phyloP scores from a whole-genome alignment of 2,329 filamentous ascomycete genomes.

The Ophiostoma piceae region DNA sequence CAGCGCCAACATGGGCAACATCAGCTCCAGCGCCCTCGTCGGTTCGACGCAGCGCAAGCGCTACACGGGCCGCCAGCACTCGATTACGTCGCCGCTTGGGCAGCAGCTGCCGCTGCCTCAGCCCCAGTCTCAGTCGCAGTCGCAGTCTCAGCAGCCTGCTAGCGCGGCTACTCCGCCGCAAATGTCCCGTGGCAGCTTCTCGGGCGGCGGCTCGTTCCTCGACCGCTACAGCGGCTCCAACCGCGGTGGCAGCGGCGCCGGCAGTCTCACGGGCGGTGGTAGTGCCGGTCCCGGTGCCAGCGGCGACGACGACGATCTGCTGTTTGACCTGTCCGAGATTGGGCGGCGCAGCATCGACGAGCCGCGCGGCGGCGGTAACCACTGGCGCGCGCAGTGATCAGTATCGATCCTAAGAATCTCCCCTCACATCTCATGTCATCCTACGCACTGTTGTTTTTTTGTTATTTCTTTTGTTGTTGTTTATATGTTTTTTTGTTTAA shows the following conservation, averaged over 20 bases:
- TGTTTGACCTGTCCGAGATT: conserved; percentile 70
- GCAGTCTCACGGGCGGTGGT: conserved; percentile 29
- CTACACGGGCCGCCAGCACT: conserved; percentile 17
- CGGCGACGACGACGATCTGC: conserved; percentile 61
- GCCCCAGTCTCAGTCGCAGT: too few species aligned
- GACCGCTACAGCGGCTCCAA: conserved; percentile 26
- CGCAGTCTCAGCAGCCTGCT: neutral
- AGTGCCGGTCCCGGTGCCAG: conserved; percentile 32
- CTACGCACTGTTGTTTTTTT: neutral
- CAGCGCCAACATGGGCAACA: neutral
- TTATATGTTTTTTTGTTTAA: neutral
- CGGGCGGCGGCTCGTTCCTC: conserved; percentile 34
- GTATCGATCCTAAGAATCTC: neutral
- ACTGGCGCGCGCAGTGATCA: conserved; percentile 4
- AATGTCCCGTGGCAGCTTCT: conserved; percentile 44
- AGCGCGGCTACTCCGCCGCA: conserved; percentile 33
- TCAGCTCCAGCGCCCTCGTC: conserved; percentile 1
- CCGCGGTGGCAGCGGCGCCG: conserved; percentile 19
- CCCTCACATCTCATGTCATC: neutral
- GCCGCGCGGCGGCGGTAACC: conserved; percentile 29
- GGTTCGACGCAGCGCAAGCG: conserved; percentile 24
- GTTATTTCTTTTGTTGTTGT: neutral
- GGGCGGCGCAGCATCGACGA: conserved; percentile 54
- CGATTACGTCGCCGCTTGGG: neutral
- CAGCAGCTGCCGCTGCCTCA: neutral